phyloP scores from a whole-genome alignment of 1,284 basidiomycete genomes.

The Rhodotorula sp. region DNA sequence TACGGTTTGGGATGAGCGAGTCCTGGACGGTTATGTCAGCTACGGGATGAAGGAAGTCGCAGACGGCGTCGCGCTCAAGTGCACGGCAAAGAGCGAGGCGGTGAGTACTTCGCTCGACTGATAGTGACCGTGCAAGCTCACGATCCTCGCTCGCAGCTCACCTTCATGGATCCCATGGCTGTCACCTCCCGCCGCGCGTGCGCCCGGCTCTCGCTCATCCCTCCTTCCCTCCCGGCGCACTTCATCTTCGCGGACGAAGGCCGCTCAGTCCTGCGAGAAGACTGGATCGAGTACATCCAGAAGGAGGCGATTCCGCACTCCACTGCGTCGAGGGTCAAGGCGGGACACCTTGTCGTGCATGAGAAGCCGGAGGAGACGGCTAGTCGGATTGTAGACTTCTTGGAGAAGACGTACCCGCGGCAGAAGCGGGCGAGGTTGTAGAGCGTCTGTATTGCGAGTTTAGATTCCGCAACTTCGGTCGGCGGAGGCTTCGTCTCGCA shows the following conservation, averaged over 20 bases:
- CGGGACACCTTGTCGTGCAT: constrained; percentile 52
- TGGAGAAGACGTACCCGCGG: constrained; percentile 44
- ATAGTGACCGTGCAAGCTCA: too few relatives aligned
- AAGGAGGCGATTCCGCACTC: constrained; percentile 32
- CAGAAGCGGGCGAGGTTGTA: constrained; percentile 30
- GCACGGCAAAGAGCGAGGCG: constrained; percentile 28
- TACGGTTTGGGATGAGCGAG: constrained; percentile 65
- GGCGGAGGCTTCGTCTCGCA: background rate
- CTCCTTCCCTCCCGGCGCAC: constrained; percentile 32
- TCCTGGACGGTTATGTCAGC: constrained; percentile 64
- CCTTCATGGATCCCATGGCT: constrained; percentile 38
- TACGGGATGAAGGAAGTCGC: constrained; percentile 22
- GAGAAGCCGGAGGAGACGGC: constrained; percentile 51
- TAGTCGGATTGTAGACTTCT: constrained; percentile 46
- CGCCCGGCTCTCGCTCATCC: constrained; percentile 30
- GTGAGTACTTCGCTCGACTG: constrained; percentile 8
- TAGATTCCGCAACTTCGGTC: background rate
- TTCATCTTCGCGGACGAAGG: constrained; percentile 40
- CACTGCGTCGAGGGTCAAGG: constrained; percentile 27
- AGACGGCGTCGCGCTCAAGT: constrained; percentile 22
- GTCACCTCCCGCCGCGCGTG: constrained; percentile 35
- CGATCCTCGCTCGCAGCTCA: constrained; percentile 27
- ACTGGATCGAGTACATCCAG: constrained; percentile 16
- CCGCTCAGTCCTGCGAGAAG: constrained; percentile 36
- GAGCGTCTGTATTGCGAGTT: background rate